Evolutionary conservation across 2,329 filamentous ascomycete genomes (phyloP).

Genomic region (Cordyceps fumosorosea): DNA sequence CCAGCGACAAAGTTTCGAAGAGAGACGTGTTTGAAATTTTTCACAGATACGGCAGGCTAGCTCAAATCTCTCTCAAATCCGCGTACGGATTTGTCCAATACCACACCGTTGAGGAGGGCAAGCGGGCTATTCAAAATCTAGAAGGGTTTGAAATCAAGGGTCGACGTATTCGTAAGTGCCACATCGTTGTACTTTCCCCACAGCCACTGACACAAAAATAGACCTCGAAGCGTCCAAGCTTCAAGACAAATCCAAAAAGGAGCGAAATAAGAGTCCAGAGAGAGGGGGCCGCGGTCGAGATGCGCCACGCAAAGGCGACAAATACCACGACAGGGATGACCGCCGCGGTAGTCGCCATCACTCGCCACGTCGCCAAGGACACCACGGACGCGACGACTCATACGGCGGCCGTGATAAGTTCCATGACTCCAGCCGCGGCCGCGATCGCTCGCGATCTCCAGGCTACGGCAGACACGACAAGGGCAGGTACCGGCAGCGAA

Average conservation of each 20-base stretch:
- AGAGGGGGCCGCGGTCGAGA: slow-evolving; percentile 40
- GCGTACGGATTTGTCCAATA: slow-evolving; percentile 98
- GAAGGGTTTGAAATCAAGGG: slow-evolving; percentile 78
- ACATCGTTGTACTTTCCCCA: neutral
- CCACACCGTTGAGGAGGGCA: slow-evolving; percentile 67
- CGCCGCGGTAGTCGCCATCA: slow-evolving; percentile 56
- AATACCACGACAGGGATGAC: slow-evolving; percentile 52
- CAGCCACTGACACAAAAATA: slow-evolving; percentile 33
- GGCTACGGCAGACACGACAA: slow-evolving; percentile 35
- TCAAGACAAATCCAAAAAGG: slow-evolving; percentile 66
- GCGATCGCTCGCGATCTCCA: slow-evolving; percentile 66
- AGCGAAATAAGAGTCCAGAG: slow-evolving; percentile 54
- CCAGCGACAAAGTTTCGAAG: slow-evolving; percentile 88
- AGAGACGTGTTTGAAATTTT: slow-evolving; percentile 91
- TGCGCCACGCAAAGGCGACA: slow-evolving; percentile 21
- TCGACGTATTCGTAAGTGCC: slow-evolving; percentile 80
- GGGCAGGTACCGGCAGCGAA: slow-evolving; percentile 58
- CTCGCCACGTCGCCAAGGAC: slow-evolving; percentile 50
- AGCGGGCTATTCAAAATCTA: slow-evolving; percentile 65
- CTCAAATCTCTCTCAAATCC: slow-evolving; percentile 93
- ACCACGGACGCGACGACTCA: slow-evolving; percentile 54
- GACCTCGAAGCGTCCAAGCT: slow-evolving; percentile 87
- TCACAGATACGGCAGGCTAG: slow-evolving; percentile 74
- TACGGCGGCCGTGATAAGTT: slow-evolving; percentile 48
- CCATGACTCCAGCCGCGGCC: slow-evolving; percentile 35